A percentile compares a stretch with the other conserved stretches of the same genome.
phyloP scores from a whole-genome alignment of 352 stramenopile species.

The Phytophthora gonapodyides region DNA sequence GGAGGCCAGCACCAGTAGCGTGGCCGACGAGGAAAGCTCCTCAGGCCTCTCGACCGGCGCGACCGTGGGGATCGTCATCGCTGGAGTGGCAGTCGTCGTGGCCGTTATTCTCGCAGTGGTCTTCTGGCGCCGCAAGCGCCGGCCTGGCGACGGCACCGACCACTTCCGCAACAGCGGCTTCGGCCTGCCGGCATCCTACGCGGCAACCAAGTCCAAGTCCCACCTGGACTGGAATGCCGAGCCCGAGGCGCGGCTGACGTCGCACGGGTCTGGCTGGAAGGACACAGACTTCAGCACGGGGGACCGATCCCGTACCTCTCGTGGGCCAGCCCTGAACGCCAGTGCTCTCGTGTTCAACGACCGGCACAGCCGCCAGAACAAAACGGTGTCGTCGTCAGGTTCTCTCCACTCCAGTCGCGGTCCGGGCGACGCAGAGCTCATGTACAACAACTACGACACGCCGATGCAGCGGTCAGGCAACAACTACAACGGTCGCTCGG shows the following conservation, averaged over 20 bases:
- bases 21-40: slow-evolving; percentile 14
- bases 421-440: slow-evolving; percentile 27
- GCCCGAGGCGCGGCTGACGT: slow-evolving; percentile 31
- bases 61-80: slow-evolving; percentile 55
- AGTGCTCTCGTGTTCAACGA: slow-evolving; percentile 74
- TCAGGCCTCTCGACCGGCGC: slow-evolving; percentile 46
- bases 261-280: slow-evolving; percentile 43
- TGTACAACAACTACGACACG: slow-evolving; percentile 47
- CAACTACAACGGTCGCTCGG: slow-evolving; percentile 21
- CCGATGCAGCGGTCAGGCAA: slow-evolving; percentile 39
- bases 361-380: slow-evolving; percentile 51
- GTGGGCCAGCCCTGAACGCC: slow-evolving; percentile 57
- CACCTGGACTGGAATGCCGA: slow-evolving; percentile 71
- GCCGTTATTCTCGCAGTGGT: slow-evolving; percentile 55
- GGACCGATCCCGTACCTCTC: slow-evolving; percentile 44
- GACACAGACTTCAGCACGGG: slow-evolving; percentile 43
- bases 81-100: slow-evolving; percentile 46
- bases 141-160: slow-evolving; percentile 43
- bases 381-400: slow-evolving; percentile 68
- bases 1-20: slow-evolving; percentile 26
- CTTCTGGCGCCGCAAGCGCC: slow-evolving; percentile 60
- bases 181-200: slow-evolving; percentile 44
- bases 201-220: slow-evolving; percentile 58
- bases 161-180: slow-evolving; percentile 69
- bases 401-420: slow-evolving; percentile 48